Percentiles rank a stretch among this genome's conserved stretches.
Evolutionary conservation across 75 land plant species (phyloP).

Genomic region (Ceratopteris richardii): DNA sequence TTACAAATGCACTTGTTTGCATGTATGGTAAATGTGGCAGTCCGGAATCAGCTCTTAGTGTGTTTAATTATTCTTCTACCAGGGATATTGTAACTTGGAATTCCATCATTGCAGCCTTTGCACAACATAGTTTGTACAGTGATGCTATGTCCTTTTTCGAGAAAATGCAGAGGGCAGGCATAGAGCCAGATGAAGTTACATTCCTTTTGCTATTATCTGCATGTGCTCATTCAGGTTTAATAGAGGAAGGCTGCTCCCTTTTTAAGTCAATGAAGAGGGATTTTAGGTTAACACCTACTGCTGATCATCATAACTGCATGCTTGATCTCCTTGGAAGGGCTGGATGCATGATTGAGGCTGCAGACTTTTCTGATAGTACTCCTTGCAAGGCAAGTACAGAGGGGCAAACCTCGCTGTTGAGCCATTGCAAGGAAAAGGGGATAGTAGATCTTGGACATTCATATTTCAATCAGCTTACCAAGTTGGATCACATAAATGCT

Average conservation of each 20-base stretch:
- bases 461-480: too few relatives aligned
- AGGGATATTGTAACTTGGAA: conserved; percentile 55
- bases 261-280: conserved; percentile 2
- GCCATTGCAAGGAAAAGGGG: conserved; percentile 2
- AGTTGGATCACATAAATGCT: too few relatives aligned
- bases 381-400: conserved; percentile 5
- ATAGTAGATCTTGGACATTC: too few relatives aligned
- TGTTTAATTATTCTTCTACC: conserved; percentile 39
- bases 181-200: conserved; percentile 41
- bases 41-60: conserved; percentile 5
- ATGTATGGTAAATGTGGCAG: conserved; percentile 36
- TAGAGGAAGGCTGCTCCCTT: conserved; percentile 18
- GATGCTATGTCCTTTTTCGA: conserved; percentile 31
- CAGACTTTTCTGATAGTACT: neutral
- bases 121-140: conserved; percentile 12
- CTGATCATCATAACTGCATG: conserved; percentile 13
- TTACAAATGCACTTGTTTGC: conserved; percentile 38
- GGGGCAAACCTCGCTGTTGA: neutral
- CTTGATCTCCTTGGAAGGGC: conserved; percentile 10
- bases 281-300: neutral
- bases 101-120: conserved; percentile 40
- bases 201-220: conserved; percentile 38
- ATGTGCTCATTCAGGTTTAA: conserved; percentile 39
- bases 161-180: conserved; percentile 31
- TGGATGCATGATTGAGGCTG: conserved; percentile 8